Base-by-base conservation (phyloP, 148 eudicot genomes). In the Beta vulgaris region DNA sequence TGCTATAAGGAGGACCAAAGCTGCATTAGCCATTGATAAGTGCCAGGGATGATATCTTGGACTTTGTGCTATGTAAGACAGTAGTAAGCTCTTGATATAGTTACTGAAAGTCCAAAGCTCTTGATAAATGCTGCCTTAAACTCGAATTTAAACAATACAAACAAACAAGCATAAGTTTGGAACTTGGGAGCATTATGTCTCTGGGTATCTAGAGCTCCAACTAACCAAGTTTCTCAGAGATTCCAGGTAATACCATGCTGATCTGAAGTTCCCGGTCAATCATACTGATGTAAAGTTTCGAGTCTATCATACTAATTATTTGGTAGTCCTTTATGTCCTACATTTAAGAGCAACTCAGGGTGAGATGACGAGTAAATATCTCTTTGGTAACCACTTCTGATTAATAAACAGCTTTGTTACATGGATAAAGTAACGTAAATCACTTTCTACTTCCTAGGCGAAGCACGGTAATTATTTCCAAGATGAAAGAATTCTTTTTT, bases 381-480 rank as follows among this genome's bases (percentile, higher is more conserved):
- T 8, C 26, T 58, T 55, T 58, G 5, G 62, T 6, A 25, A 1
- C 11, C 4, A 34, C 10, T n/a, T 37, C 43, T 4, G 36, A 61
- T 73, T 42, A 42, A 58, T 73, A 61, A 19, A 46, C 10, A 73
- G 58, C 43, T 62, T 21, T 11, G 36, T 42, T 73, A 43, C 6
- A 73, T 59, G 35, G 54, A 10, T 16, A 26, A 42, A 26, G 25
- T 32, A 34, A 42, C 13, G 49, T 21, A n/a, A n/a, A n/a, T n/a
- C 48, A 31, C 18, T 31, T 28, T 29, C 35, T 34, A 42, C 11
- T 42, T 37, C 54, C 54, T 31, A 42, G 32, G 31, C 65, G 59
- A 35, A 72, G 8, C 25, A 73, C 37, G 57, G 23, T n/a, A 37
- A 0, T 37, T 16, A 31, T 14, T 34, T 72, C 23, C 14, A 42